Conservation (phyloP, 169 alveolate genomes). For the Theileria annulata region DNA sequence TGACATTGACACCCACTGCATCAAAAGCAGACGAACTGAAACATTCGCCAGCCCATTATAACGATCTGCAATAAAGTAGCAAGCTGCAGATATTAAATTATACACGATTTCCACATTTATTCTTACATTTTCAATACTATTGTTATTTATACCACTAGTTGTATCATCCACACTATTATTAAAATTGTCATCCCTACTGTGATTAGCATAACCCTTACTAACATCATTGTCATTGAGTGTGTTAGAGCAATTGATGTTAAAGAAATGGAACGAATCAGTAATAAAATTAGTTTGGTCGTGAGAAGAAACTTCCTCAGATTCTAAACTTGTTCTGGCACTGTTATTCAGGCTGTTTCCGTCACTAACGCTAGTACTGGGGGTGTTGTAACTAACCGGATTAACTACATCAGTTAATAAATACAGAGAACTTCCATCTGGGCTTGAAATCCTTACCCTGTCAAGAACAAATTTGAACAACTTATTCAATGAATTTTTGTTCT, state of each 20-base stretch:
- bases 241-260: not conserved
- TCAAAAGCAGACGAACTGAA: slow-evolving; percentile 41
- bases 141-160: not conserved
- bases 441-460: not conserved
- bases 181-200: not conserved
- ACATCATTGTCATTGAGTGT: not conserved
- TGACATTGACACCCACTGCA: slow-evolving; percentile 34
- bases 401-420: too few relatives aligned
- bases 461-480: slow-evolving; percentile 20
- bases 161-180: not conserved
- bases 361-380: not conserved
- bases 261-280: too few relatives aligned
- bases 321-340: not conserved
- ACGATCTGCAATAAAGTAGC: slow-evolving; percentile 63
- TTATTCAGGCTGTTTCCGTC: not conserved
- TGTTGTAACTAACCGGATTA: not conserved
- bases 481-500: slow-evolving; percentile 27
- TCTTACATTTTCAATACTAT: not conserved
- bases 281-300: not conserved
- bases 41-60: slow-evolving; percentile 56
- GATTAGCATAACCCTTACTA: not conserved
- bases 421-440: not conserved
- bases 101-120: slow-evolving; percentile 27
- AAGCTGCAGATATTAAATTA: slow-evolving; percentile 59
- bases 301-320: not conserved